These are phyloP conservation scores for Leishmania tropica DNA, from an alignment of 208 protist genomes.

Conservation along the genomic window DNA sequence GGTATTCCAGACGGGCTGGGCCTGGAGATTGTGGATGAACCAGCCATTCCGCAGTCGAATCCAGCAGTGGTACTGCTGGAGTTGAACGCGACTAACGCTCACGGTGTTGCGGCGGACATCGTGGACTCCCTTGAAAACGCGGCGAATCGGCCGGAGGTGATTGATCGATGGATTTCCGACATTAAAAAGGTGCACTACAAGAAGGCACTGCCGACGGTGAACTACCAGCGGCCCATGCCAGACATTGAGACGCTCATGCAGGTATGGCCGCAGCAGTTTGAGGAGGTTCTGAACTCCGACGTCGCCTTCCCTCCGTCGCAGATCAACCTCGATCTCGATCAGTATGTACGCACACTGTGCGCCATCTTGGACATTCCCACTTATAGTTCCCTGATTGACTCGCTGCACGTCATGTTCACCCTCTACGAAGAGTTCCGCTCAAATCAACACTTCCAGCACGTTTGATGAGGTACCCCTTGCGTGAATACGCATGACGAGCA, in stretches of 20 bases:
- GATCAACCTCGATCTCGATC: constrained; percentile 94
- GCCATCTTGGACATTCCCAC: constrained; percentile 97
- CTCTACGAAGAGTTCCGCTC: constrained; percentile 96
- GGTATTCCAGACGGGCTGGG: constrained; percentile 88
- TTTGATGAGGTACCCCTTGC: constrained; percentile 4
- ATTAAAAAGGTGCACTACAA: constrained; percentile 96
- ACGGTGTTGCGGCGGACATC: constrained; percentile 66
- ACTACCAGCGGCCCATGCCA: constrained; percentile 97
- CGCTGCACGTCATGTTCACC: constrained; percentile 98
- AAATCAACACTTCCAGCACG: constrained; percentile 95
- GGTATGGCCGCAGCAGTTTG: constrained; percentile 94
- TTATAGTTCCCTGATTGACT: constrained; percentile 96
- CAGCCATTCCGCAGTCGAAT: constrained; percentile 95
- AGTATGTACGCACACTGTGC: constrained; percentile 95
- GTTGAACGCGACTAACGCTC: constrained; percentile 84
- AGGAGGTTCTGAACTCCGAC: constrained; percentile 93
- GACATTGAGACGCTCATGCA: constrained; percentile 96
- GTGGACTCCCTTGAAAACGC: constrained; percentile 96
- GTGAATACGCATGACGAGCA: neutral
- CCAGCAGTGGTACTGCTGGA: constrained; percentile 93
- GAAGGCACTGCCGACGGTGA: constrained; percentile 95
- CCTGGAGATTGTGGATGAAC: constrained; percentile 96
- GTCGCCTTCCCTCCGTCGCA: constrained; percentile 86
- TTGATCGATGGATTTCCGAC: constrained; percentile 95
- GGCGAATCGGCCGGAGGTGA: constrained; percentile 94